phyloP scores from a whole-genome alignment of 2,329 filamentous ascomycete species.

The Colletotrichum sp. region DNA sequence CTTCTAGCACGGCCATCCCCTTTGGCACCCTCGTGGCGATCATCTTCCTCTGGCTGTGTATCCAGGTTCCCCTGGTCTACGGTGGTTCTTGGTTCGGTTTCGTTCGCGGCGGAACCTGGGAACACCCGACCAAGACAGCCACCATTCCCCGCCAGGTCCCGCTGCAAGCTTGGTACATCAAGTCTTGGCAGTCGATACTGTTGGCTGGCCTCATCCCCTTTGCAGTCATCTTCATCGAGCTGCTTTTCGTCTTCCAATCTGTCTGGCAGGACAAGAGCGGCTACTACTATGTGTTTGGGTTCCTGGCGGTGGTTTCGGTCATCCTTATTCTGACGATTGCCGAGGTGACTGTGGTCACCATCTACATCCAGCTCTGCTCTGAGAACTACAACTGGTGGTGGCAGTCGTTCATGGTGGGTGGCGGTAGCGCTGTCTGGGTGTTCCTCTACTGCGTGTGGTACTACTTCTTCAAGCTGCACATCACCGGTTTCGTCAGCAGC shows the following conservation, averaged over 20 bases:
- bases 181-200: conserved; percentile 65
- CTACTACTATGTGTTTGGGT: conserved; percentile 92
- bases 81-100: conserved; percentile 80
- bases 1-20: conserved; percentile 84
- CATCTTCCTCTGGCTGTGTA: conserved; percentile 78
- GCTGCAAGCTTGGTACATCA: conserved; percentile 75
- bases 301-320: conserved; percentile 73
- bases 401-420: conserved; percentile 83
- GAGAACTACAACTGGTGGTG: conserved; percentile 96
- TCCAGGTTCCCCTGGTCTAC: conserved; percentile 86
- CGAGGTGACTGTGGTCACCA: conserved; percentile 82
- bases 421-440: conserved; percentile 78
- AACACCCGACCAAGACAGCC: conserved; percentile 81
- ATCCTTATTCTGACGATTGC: conserved; percentile 79
- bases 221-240: conserved; percentile 85
- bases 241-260: conserved; percentile 85
- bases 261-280: conserved; percentile 90
- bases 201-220: conserved; percentile 82
- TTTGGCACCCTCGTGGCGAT: conserved; percentile 79
- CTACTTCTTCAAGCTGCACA: conserved; percentile 79
- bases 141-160: conserved; percentile 76
- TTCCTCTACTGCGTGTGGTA: conserved; percentile 86
- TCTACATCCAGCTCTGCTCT: conserved; percentile 81
- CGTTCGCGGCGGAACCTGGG: conserved; percentile 69
- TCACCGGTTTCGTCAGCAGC: conserved; percentile 78